Evolutionary conservation across 192 early-diverging fungal species (phyloP), one percentile per base, ranked within the genome.

Genomic region (Lobosporangium transversale): DNA sequence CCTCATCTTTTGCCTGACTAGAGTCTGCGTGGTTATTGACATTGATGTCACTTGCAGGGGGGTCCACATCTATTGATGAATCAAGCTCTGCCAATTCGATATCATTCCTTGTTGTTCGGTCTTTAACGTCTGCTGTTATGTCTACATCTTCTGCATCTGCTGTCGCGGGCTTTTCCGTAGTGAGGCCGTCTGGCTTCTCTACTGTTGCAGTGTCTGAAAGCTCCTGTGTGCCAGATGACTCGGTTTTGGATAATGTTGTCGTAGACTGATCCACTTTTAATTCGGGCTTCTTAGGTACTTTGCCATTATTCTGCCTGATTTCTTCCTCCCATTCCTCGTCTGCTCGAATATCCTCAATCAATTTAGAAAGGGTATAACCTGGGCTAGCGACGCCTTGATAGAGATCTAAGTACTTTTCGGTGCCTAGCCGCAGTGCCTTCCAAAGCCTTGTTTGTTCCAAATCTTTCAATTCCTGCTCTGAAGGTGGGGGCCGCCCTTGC

Each of bases 341-440:
- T 20, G 48, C 40, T 24, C 50, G 60, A 24, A 76, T 70, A 44
- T 80, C 80, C 0, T 36, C 37, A 9, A 21, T 21, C 43, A 83
- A 68, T 0, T 55, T 65, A 11, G 70, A 61, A 14, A 66, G 43
- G 23, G 66, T 53, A 18, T 79, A 66, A 4, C 53, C 58, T 14
- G 54, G 48, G 24, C 68, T 55, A 0, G 36, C 29, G 1, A 55
- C 48, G n/a, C 40, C 68, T 31, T 68, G 63, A 36, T 85, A 88
- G 24, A 88, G 62, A 58, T 81, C 66, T 18, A 88, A 26, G 50
- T 88, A 81, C 26, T 81, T 56, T 23, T 49, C 53, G 15, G 80
- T 26, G 5, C 82, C 86, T 0, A 79, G 67, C 9, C 86, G 83
- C 40, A 85, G 83, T 18, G 61, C 68, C 17, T 84, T 79, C 86